Percentiles rank a stretch among this genome's conserved stretches.
phyloP scores from a whole-genome alignment of 129 eudicot species.

The Heracleum sosnowskyi region DNA sequence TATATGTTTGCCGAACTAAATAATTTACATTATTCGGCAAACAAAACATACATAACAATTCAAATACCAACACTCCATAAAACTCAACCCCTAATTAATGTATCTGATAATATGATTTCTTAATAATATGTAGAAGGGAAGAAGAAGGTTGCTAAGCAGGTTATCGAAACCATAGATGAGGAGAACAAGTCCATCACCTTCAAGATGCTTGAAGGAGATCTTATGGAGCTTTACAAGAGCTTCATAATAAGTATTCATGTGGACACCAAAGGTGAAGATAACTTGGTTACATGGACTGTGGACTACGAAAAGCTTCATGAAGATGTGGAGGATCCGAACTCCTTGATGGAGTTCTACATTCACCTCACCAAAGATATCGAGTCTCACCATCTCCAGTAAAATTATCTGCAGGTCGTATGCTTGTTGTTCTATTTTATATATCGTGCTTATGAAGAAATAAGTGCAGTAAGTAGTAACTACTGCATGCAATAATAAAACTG shows the following conservation, averaged over 20 bases:
- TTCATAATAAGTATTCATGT: slow-evolving; percentile 7
- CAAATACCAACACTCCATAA: too few species aligned
- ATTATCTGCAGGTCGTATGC: too few species aligned
- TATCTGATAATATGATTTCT: too few species aligned
- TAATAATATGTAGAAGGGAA: slow-evolving; percentile 3
- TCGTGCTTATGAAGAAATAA: too few species aligned
- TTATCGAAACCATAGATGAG: not conserved
- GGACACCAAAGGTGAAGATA: slow-evolving; percentile 5
- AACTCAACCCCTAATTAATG: too few species aligned
- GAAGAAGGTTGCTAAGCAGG: not conserved
- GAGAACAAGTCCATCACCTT: slow-evolving; percentile 4
- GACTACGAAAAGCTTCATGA: slow-evolving; percentile 3
- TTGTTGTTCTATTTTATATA: too few species aligned
- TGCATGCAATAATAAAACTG: too few species aligned
- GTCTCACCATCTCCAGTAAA: not conserved
- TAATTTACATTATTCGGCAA: too few species aligned
- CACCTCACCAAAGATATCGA: slow-evolving; percentile 7
- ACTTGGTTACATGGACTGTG: slow-evolving; percentile 9
- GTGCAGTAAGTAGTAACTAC: too few species aligned
- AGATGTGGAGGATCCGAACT: slow-evolving; percentile 2
- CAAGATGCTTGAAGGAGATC: slow-evolving; percentile 11
- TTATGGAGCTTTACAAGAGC: not conserved
- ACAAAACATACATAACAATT: too few species aligned
- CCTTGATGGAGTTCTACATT: not conserved
- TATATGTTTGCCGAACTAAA: too few species aligned